A percentile compares a stretch with the other conserved stretches of the same genome.
These are phyloP conservation scores for Ulota crispa DNA, from an alignment of 225 moss, liverwort and hornwort species.

Conservation along the genomic window DNA sequence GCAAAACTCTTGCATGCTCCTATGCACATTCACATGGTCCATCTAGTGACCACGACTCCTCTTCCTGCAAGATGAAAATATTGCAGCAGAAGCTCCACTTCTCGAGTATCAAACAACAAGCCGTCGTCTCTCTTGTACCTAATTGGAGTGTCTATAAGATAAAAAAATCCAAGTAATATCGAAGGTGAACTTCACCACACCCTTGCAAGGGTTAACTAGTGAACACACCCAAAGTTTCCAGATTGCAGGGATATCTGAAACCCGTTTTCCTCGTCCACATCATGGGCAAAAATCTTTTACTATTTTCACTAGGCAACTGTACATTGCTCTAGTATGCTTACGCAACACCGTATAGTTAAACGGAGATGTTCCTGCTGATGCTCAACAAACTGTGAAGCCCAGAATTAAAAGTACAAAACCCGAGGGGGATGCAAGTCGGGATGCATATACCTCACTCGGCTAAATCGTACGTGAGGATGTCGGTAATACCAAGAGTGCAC, in stretches of 20 bases:
- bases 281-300: constrained; percentile 36
- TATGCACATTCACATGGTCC: not conserved
- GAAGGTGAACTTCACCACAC: constrained; percentile 36
- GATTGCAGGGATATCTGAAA: not conserved
- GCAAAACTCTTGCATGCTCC: not conserved
- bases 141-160: constrained; percentile 3
- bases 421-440: not conserved
- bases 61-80: constrained; percentile 22
- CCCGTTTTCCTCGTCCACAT: constrained; percentile 20
- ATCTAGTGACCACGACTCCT: not conserved
- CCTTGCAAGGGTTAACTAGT: constrained; percentile 41
- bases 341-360: constrained; percentile 4
- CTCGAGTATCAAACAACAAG: constrained; percentile 36
- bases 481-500: constrained; percentile 48
- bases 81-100: constrained; percentile 14
- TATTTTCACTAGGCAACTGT: constrained; percentile 13
- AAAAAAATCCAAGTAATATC: constrained; percentile 4
- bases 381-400: not conserved
- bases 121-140: constrained; percentile 10
- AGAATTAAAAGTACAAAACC: constrained; percentile 37
- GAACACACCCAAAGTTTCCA: not conserved
- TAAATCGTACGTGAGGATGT: constrained; percentile 34
- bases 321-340: not conserved
- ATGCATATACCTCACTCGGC: not conserved
- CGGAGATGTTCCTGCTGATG: constrained; percentile 26